Conservation (phyloP, 768 basidiomycete genomes). For the Pulveroboletus ravenelii region DNA sequence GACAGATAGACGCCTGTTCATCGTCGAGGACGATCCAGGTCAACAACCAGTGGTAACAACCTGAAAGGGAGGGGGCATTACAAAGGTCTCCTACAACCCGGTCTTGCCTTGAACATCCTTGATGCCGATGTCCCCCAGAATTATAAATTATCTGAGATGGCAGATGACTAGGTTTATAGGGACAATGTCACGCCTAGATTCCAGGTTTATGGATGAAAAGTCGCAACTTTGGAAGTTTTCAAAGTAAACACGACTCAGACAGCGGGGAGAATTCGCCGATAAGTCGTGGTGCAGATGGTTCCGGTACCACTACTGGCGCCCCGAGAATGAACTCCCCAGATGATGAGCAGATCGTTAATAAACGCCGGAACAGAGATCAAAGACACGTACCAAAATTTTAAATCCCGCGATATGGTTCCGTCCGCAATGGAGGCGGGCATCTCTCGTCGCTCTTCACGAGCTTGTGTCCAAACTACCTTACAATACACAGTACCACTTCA, state of each 20-base stretch:
- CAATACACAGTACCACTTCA: too few relatives aligned
- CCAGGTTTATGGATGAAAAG: neutral
- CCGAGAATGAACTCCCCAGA: too few relatives aligned
- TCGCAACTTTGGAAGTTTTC: neutral
- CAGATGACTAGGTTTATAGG: neutral
- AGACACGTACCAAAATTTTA: too few relatives aligned
- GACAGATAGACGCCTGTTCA: neutral
- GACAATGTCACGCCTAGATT: neutral
- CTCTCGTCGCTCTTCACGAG: too few relatives aligned
- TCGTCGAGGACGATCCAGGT: neutral
- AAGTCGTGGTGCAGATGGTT: too few relatives aligned
- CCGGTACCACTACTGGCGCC: too few relatives aligned
- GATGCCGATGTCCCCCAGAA: neutral
- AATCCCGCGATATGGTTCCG: too few relatives aligned
- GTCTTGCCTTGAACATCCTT: neutral
- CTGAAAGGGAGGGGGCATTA: neutral
- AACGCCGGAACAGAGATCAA: too few relatives aligned
- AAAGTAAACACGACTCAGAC: neutral
- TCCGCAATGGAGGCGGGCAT: too few relatives aligned
- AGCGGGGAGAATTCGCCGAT: neutral
- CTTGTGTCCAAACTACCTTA: too few relatives aligned
- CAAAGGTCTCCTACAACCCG: neutral
- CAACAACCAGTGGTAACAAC: neutral
- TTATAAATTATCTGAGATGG: neutral
- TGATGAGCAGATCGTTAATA: too few relatives aligned